Evolutionary conservation across 2,329 filamentous ascomycete species (phyloP), one percentile per base, ranked within the genome.

Genomic region (Aspergillus caelatus): DNA sequence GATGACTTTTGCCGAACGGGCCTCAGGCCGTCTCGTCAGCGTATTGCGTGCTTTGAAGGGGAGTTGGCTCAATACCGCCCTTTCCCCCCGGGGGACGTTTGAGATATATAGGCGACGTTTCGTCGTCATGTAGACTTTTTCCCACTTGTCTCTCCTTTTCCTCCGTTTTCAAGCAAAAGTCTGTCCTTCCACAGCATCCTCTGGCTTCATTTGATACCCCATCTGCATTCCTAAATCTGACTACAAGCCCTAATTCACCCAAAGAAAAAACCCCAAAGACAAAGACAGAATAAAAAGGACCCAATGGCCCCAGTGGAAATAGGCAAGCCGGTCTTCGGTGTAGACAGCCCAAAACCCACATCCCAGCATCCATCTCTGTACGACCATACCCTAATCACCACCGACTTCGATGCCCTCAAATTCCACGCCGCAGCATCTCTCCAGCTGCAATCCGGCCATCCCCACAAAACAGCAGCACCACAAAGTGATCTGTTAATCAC

Each of bases 401-500:
- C 69, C 11, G 71, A 77, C 56, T 72, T 69, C n/a, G 72, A 77
- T 36, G 70, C 73, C 14, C 69, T 77, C 41, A 72, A 73, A 58
- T 78, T 78, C 60, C 64, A 74, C 59, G 76, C 74, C 10, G 75
- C 77, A 2, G 73, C 76, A 11, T 73, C 76, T 14, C 60, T 72
- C 14, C 76, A 78, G 64, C 58, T 78, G 3, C 65, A 72, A 41
- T 66, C 64, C 41, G 59, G 64, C 12, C 58, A 34, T 16, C 16
- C 36, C 11, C 60, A 55, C 5, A 34, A 55, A 64, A 53, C 62
- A 43, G 43, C 61, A 55, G 3, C 62, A 53, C 19, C 28, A 11
- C 10, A 55, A 56, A 58, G 52, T 30, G 66, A 74, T 67, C 65
- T 80, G 76, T 70, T 95, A 52, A 81, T 91, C 46, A 85, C 89